These are phyloP conservation scores for Neurospora pannonica DNA, from an alignment of 495 filamentous ascomycete genomes.

Conservation along the genomic window DNA sequence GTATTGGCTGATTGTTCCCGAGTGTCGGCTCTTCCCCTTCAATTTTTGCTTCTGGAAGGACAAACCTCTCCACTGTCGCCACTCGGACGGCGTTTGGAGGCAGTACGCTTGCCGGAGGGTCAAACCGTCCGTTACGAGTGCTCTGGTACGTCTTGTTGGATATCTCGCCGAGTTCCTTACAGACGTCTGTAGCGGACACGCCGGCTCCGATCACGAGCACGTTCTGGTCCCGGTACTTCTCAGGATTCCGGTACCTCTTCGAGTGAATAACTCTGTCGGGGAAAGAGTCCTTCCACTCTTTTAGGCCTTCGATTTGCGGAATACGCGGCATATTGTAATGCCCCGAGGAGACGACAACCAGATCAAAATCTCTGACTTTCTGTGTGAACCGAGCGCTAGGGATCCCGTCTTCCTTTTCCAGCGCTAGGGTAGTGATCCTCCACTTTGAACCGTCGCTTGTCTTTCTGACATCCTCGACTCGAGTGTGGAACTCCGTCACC, in stretches of 20 bases:
- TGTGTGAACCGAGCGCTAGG: slow-evolving; percentile 1
- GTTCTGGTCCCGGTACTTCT: slow-evolving; percentile 38
- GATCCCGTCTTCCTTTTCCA: slow-evolving; percentile 16
- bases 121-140: slow-evolving; percentile 47
- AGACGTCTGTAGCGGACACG: slow-evolving; percentile 52
- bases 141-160: slow-evolving; percentile 49
- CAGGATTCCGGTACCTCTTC: slow-evolving; percentile 48
- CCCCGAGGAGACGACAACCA: slow-evolving; percentile 48
- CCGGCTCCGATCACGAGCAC: slow-evolving; percentile 52
- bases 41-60: slow-evolving; percentile 3
- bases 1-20: slow-evolving; percentile 5
- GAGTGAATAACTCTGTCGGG: slow-evolving; percentile 47
- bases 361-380: slow-evolving; percentile 38
- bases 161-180: slow-evolving; percentile 42
- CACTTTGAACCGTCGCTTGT: slow-evolving; percentile 31
- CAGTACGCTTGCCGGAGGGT: slow-evolving; percentile 39
- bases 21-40: slow-evolving; percentile 5
- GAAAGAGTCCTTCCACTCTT: slow-evolving; percentile 42
- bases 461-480: slow-evolving; percentile 47
- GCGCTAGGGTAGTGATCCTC: slow-evolving; percentile 36
- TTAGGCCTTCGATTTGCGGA: slow-evolving; percentile 45
- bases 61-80: slow-evolving; percentile 34
- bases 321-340: slow-evolving; percentile 51
- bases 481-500: slow-evolving; percentile 44
- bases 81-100: slow-evolving; percentile 42